Evolutionary conservation across 1,139 yeast species (phyloP).

Genomic region (Entelexis sorbosivorans): DNA sequence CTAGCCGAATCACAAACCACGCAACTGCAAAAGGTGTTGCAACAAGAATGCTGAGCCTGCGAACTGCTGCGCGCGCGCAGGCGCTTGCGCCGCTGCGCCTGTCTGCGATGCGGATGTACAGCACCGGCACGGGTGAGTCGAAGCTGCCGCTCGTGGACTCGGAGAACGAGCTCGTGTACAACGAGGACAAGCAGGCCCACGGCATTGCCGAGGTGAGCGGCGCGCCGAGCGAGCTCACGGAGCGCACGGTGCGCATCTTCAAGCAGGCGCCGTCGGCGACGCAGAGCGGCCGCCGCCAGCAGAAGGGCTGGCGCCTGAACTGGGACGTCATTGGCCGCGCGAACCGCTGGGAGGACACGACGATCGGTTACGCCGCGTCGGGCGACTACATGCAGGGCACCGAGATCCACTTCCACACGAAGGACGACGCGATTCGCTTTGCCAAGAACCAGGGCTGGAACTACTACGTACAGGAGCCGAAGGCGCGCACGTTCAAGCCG

Average conservation of each 20-base stretch:
- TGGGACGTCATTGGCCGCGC: conserved; percentile 75
- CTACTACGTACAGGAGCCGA: conserved; percentile 73
- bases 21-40: not conserved
- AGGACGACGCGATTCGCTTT: conserved; percentile 67
- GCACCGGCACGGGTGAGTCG: conserved; percentile 7
- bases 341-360: conserved; percentile 81
- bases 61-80: not conserved
- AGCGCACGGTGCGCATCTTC: conserved; percentile 66
- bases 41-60: conserved; percentile 4
- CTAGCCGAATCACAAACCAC: conserved; percentile 3
- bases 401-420: conserved; percentile 60
- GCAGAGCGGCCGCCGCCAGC: conserved; percentile 49
- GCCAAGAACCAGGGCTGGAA: conserved; percentile 82
- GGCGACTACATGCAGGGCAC: conserved; percentile 84
- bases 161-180: conserved; percentile 16
- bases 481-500: conserved; percentile 57
- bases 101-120: conserved; percentile 5
- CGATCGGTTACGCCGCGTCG: conserved; percentile 75
- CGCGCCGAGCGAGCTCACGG: conserved; percentile 59
- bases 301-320: conserved; percentile 59
- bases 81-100: not conserved
- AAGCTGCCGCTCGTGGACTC: conserved; percentile 7
- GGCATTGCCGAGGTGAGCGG: conserved; percentile 55
- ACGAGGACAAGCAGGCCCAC: conserved; percentile 18
- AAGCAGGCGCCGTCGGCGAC: conserved; percentile 74